These are phyloP conservation scores for Scedosporium apiospermum DNA, from an alignment of 2,329 filamentous ascomycete species.

Conservation along the genomic window DNA sequence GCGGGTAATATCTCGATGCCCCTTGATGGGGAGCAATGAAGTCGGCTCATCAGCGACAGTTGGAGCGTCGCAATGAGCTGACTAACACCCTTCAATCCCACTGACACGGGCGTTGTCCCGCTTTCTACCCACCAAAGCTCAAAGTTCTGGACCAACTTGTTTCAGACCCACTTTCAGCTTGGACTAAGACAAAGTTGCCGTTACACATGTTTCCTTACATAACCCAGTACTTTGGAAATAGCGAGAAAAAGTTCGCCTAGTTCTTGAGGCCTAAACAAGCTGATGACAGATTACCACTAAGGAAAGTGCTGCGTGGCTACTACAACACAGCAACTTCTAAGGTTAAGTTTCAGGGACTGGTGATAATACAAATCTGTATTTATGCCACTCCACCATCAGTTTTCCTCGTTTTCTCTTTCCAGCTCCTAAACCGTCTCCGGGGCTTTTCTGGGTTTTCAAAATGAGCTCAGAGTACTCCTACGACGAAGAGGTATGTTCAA, in stretches of 20 bases:
- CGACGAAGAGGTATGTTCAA: slow-evolving; percentile 66
- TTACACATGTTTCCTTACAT: not conserved
- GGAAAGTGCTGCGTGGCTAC: slow-evolving; percentile 5
- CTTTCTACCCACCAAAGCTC: not conserved
- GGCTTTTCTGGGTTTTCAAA: slow-evolving; percentile 27
- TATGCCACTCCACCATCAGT: slow-evolving; percentile 4
- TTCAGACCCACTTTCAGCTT: not conserved
- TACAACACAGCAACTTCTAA: not conserved
- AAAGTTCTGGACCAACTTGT: not conserved
- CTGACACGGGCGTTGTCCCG: not conserved
- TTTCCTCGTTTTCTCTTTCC: not conserved
- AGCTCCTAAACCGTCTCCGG: not conserved
- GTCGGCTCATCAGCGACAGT: not conserved
- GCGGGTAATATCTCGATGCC: no score
- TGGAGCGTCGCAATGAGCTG: not conserved
- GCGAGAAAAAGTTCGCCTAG: not conserved
- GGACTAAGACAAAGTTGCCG: not conserved
- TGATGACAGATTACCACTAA: slow-evolving; percentile 7
- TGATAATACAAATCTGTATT: slow-evolving; percentile 2
- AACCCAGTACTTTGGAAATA: not conserved
- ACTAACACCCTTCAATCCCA: not conserved
- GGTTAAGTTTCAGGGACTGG: not conserved
- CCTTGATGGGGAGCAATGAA: not conserved
- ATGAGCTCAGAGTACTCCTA: slow-evolving; percentile 97
- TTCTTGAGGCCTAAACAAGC: not conserved